Evolutionary conservation across 1,284 basidiomycete genomes (phyloP).

Genomic region (Trametes polyzona): DNA sequence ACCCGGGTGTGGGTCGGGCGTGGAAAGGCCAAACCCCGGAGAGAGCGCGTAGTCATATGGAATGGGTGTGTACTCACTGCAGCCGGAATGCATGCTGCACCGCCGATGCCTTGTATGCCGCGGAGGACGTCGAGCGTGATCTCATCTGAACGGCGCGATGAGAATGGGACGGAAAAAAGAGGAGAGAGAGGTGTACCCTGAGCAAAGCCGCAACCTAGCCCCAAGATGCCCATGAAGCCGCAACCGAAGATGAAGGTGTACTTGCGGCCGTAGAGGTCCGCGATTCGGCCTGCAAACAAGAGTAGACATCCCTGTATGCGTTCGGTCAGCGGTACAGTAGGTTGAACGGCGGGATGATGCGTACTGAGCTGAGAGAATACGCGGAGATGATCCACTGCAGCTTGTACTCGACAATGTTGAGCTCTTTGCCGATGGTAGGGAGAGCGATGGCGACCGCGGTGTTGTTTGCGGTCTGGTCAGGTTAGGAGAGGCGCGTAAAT

Average conservation of each 20-base stretch:
- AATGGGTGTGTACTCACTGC: constrained; percentile 53
- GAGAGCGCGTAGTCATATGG: too few species aligned
- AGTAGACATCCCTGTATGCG: constrained; percentile 56
- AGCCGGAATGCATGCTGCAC: constrained; percentile 71
- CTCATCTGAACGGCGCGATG: constrained; percentile 42
- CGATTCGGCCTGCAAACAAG: constrained; percentile 58
- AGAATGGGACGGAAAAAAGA: not conserved
- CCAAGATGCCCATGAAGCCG: constrained; percentile 39
- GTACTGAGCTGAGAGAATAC: constrained; percentile 51
- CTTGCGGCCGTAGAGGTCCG: constrained; percentile 64
- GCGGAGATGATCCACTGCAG: constrained; percentile 68
- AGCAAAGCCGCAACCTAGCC: constrained; percentile 46
- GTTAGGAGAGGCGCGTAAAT: not conserved
- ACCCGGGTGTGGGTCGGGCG: too few species aligned
- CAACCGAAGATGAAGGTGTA: constrained; percentile 53
- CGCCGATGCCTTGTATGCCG: constrained; percentile 72
- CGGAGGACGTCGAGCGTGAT: constrained; percentile 66
- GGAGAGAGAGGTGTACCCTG: constrained; percentile 44
- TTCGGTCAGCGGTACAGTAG: not conserved
- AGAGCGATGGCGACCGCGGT: constrained; percentile 50
- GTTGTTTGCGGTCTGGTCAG: constrained; percentile 36
- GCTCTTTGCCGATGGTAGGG: constrained; percentile 53
- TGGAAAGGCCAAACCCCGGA: too few species aligned
- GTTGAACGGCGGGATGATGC: constrained; percentile 13
- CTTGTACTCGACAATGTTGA: constrained; percentile 46